These are phyloP conservation scores for Sphaerulina musiva DNA, from an alignment of 2,329 filamentous ascomycete genomes.

Conservation along the genomic window DNA sequence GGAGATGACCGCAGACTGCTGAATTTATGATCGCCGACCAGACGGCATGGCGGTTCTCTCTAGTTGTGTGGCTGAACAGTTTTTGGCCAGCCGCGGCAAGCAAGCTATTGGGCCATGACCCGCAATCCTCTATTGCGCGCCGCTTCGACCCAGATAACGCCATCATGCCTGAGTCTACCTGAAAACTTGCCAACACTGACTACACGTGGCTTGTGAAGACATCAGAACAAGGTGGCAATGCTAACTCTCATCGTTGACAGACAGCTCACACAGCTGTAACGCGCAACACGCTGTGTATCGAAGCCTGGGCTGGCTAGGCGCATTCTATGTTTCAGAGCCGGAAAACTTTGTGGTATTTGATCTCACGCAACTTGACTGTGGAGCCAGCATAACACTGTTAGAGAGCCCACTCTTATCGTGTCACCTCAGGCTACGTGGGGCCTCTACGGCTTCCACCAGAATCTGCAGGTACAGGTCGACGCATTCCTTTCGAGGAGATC, in stretches of 20 bases:
- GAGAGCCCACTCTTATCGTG: not conserved
- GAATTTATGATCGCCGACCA: not conserved
- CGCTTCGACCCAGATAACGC: slow-evolving; percentile 3
- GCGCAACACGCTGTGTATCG: slow-evolving; percentile 11
- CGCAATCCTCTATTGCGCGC: not conserved
- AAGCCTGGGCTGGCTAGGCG: not conserved
- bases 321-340: not conserved
- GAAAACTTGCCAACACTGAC: not conserved
- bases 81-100: not conserved
- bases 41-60: not conserved
- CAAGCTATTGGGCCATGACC: too few relatives aligned
- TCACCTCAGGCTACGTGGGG: not conserved
- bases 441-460: slow-evolving; percentile 2
- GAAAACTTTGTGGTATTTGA: not conserved
- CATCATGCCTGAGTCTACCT: not conserved
- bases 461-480: not conserved
- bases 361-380: not conserved
- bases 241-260: slow-evolving; percentile 13
- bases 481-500: not conserved
- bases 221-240: slow-evolving; percentile 4
- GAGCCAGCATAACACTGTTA: slow-evolving; percentile 1
- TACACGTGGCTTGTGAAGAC: slow-evolving; percentile 17
- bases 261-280: slow-evolving; percentile 20
- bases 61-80: not conserved
- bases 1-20: slow-evolving; percentile 2